These are phyloP conservation scores for Nakaseomyces delphensis DNA, from an alignment of 1,139 yeast genomes.

Conservation along the genomic window DNA sequence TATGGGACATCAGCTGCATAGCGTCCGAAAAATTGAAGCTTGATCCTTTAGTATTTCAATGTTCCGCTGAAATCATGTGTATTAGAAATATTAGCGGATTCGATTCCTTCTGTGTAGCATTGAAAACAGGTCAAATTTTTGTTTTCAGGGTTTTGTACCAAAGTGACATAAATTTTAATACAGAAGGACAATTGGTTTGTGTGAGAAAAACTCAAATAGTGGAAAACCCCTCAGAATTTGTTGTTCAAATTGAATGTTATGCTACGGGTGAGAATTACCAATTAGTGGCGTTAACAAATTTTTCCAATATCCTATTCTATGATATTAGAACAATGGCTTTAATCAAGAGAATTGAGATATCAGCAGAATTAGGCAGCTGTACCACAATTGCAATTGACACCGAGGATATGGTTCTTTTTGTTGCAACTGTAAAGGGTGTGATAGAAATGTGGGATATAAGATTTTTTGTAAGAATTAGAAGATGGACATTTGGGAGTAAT, in stretches of 20 bases:
- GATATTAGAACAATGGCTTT: constrained; percentile 54
- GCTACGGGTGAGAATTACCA: constrained; percentile 31
- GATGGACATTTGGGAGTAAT: constrained; percentile 50
- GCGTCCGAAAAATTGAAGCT: constrained; percentile 57
- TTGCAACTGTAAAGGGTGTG: constrained; percentile 70
- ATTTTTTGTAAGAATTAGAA: constrained; percentile 49
- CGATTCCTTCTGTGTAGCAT: constrained; percentile 59
- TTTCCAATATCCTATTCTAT: constrained; percentile 44
- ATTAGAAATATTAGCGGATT: constrained; percentile 51
- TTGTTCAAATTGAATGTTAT: constrained; percentile 38
- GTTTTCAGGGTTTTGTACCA: constrained; percentile 49
- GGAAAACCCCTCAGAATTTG: constrained; percentile 36
- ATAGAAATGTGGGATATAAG: constrained; percentile 77
- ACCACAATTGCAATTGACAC: constrained; percentile 53
- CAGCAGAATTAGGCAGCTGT: constrained; percentile 57
- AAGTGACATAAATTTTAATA: constrained; percentile 34
- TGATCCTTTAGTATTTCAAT: constrained; percentile 43
- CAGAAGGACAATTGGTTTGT: background rate
- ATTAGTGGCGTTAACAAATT: constrained; percentile 45
- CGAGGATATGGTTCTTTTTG: constrained; percentile 50
- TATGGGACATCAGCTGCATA: constrained; percentile 70
- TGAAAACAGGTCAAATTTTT: constrained; percentile 54
- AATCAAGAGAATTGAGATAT: constrained; percentile 41
- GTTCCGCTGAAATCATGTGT: constrained; percentile 42
- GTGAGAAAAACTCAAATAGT: constrained; percentile 28